A percentile compares a stretch with the other conserved stretches of the same genome.
These are phyloP conservation scores for Alternaria gansuensis DNA, from an alignment of 2,329 filamentous ascomycete species.

Conservation along the genomic window DNA sequence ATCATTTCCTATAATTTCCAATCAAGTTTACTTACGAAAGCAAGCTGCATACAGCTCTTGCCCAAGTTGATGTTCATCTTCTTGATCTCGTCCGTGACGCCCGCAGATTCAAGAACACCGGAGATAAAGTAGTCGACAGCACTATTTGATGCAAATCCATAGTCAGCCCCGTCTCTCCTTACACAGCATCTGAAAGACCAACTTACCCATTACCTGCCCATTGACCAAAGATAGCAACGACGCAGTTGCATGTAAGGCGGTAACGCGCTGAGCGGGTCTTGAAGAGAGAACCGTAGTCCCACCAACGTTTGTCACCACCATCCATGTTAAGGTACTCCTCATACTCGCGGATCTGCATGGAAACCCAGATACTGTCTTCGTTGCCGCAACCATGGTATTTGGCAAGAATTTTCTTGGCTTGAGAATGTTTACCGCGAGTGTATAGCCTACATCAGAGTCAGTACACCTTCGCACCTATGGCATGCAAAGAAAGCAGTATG, in stretches of 20 bases:
- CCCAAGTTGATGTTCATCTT: slow-evolving; percentile 53
- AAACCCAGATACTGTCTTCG: slow-evolving; percentile 37
- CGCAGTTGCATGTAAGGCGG: slow-evolving; percentile 60
- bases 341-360: slow-evolving; percentile 49
- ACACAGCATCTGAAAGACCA: background rate
- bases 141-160: slow-evolving; percentile 3
- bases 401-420: slow-evolving; percentile 64
- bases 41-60: slow-evolving; percentile 45
- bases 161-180: background rate
- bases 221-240: slow-evolving; percentile 62
- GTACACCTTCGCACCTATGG: background rate
- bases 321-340: slow-evolving; percentile 64
- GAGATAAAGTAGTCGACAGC: slow-evolving; percentile 47
- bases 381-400: slow-evolving; percentile 63
- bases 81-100: slow-evolving; percentile 43
- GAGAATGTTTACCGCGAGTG: slow-evolving; percentile 61
- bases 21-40: slow-evolving; percentile 31
- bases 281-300: slow-evolving; percentile 64
- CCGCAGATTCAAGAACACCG: slow-evolving; percentile 49
- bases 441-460: slow-evolving; percentile 61
- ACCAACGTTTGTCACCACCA: slow-evolving; percentile 65
- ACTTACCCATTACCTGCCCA: slow-evolving; percentile 53
- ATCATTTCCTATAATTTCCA: too few species aligned
- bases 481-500: background rate
- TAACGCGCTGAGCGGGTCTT: slow-evolving; percentile 60